Evolutionary conservation across 441 rosid species (phyloP).

Genomic region (Euphorbia schlechtendalii): DNA sequence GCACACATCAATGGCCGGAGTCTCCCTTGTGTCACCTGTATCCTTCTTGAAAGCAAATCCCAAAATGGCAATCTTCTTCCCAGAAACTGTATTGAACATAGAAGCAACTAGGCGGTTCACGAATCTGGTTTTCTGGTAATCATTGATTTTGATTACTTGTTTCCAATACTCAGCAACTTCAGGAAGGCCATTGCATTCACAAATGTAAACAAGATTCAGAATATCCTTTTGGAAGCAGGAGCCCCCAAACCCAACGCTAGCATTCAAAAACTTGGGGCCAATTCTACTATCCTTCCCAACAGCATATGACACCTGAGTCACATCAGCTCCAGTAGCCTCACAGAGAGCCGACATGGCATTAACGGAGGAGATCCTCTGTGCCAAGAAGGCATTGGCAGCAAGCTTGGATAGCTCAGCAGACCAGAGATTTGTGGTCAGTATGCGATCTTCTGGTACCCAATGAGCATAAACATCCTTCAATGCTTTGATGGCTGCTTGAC

Average conservation of each 20-base stretch:
- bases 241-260: conserved; percentile 94
- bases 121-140: conserved; percentile 81
- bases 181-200: conserved; percentile 90
- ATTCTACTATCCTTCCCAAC: conserved; percentile 79
- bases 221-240: conserved; percentile 95
- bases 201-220: conserved; percentile 78
- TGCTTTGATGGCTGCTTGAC: conserved; percentile 66
- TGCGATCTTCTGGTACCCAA: conserved; percentile 69
- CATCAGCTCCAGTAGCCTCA: conserved; percentile 92
- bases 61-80: conserved; percentile 73
- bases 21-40: conserved; percentile 94
- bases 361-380: conserved; percentile 92
- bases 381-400: conserved; percentile 85
- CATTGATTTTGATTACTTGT: conserved; percentile 91
- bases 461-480: conserved; percentile 71
- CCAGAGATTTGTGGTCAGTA: conserved; percentile 89
- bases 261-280: conserved; percentile 79
- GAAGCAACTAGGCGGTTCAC: conserved; percentile 85
- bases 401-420: conserved; percentile 98
- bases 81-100: conserved; percentile 87
- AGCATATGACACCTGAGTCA: conserved; percentile 66
- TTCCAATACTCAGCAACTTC: conserved; percentile 96
- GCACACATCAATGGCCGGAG: conserved; percentile 96
- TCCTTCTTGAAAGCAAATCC: conserved; percentile 97
- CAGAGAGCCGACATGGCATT: conserved; percentile 97